These are phyloP conservation scores for Austroboletus sp. DNA, from an alignment of 1,284 basidiomycete genomes.

Conservation along the genomic window DNA sequence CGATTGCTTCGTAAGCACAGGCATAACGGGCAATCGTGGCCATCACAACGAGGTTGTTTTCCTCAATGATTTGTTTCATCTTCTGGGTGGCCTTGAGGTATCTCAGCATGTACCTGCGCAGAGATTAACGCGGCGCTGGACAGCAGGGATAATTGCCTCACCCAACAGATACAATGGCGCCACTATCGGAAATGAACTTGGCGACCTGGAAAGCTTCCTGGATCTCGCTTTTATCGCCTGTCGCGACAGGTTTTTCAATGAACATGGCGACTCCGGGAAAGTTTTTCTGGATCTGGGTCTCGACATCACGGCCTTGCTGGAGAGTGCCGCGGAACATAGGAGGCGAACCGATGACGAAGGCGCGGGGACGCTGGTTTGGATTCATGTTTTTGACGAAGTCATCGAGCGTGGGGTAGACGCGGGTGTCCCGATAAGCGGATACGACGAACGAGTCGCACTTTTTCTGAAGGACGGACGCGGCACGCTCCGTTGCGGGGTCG, in stretches of 20 bases:
- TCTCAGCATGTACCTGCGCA: conserved; percentile 75
- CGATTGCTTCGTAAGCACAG: conserved; percentile 85
- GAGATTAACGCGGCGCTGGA: conserved; percentile 7
- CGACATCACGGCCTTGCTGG: conserved; percentile 77
- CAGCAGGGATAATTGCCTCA: conserved; percentile 30
- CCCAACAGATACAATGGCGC: conserved; percentile 87
- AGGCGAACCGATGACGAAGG: conserved; percentile 87
- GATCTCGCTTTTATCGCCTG: conserved; percentile 69
- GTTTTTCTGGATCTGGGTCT: conserved; percentile 81
- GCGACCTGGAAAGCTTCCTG: conserved; percentile 62
- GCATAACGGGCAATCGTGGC: conserved; percentile 93
- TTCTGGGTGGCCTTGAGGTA: conserved; percentile 93
- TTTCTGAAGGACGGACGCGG: conserved; percentile 73
- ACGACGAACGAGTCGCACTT: conserved; percentile 93
- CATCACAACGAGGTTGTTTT: conserved; percentile 96
- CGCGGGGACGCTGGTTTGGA: conserved; percentile 54
- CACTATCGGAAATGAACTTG: conserved; percentile 59
- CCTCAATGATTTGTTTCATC: conserved; percentile 95
- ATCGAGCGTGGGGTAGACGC: conserved; percentile 81
- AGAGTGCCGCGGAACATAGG: conserved; percentile 87
- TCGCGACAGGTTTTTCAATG: conserved; percentile 91
- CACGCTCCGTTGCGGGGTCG: conserved; percentile 83
- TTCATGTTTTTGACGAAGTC: conserved; percentile 76
- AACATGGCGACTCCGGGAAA: conserved; percentile 92
- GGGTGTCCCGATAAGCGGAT: conserved; percentile 87